A percentile compares a stretch with the other conserved stretches of the same genome.
phyloP scores from a whole-genome alignment of 495 filamentous ascomycete species.

The Hypoxylon fragiforme region DNA sequence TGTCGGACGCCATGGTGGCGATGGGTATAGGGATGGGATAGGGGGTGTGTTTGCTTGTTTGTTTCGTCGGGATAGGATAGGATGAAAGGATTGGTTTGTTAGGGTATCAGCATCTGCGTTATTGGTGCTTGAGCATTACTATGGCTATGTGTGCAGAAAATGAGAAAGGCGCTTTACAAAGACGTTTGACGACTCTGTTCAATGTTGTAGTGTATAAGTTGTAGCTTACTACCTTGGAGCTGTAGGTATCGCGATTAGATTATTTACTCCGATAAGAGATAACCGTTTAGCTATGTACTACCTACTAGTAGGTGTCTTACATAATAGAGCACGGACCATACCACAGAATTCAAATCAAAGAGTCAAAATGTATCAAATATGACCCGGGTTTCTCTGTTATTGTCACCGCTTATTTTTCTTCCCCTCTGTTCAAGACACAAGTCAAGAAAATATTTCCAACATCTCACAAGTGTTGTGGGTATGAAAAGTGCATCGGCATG shows the following conservation, averaged over 20 bases:
- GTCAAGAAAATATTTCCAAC: not conserved
- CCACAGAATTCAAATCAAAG: not conserved
- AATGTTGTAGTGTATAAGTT: too few species aligned
- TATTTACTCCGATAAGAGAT: too few species aligned
- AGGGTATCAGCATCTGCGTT: not conserved
- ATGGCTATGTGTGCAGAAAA: too few species aligned
- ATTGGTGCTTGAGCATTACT: not conserved
- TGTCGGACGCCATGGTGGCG: conserved; percentile 58
- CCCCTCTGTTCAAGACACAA: not conserved
- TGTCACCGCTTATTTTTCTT: not conserved
- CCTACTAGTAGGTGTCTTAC: too few species aligned
- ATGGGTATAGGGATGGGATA: not conserved
- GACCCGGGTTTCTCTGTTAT: conserved; percentile 13
- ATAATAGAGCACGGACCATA: not conserved
- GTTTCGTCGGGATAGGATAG: not conserved
- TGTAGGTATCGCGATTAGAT: too few species aligned
- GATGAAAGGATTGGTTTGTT: not conserved
- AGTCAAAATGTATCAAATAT: too few species aligned
- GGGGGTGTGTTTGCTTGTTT: not conserved
- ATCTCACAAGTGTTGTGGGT: not conserved
- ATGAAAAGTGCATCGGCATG: conserved; percentile 3
- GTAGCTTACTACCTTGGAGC: too few species aligned
- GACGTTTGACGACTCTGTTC: too few species aligned
- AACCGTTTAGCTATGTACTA: too few species aligned
- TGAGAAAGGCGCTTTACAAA: too few species aligned